Evolutionary conservation across 2,329 filamentous ascomycete species (phyloP).

Genomic region (Venturia pyrina): DNA sequence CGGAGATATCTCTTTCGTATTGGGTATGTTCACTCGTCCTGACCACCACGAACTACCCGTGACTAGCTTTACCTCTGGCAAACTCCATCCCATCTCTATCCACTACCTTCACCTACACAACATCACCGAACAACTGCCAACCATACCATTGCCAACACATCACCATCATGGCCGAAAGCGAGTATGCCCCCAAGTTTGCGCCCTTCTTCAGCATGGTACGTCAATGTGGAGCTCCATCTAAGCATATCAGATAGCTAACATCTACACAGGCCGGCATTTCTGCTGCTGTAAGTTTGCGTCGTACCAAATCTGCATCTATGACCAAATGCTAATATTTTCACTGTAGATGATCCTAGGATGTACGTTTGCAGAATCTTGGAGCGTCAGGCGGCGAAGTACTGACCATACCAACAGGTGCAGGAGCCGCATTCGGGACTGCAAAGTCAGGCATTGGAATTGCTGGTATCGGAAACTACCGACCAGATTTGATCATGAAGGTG

Average conservation of each 20-base stretch:
- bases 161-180: constrained; percentile 36
- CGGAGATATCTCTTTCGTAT: neutral
- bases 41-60: neutral
- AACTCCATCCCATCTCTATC: neutral
- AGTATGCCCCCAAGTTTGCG: constrained; percentile 68
- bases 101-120: neutral
- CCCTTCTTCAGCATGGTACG: constrained; percentile 82
- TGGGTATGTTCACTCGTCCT: neutral
- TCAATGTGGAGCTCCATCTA: constrained; percentile 15
- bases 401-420: constrained; percentile 41
- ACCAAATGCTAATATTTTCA: constrained; percentile 11
- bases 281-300: constrained; percentile 44
- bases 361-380: constrained; percentile 33
- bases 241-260: constrained; percentile 25
- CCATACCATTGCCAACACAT: neutral
- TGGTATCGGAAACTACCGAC: constrained; percentile 73
- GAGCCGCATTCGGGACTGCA: constrained; percentile 78
- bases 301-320: neutral
- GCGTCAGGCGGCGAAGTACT: neutral
- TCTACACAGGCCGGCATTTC: constrained; percentile 59
- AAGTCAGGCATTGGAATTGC: constrained; percentile 84
- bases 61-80: too few relatives aligned
- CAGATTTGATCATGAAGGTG: constrained; percentile 88
- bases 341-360: constrained; percentile 68
- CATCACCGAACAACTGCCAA: neutral